Evolutionary conservation across 805 yeast species (phyloP).

Genomic region (Alloascoidea hylecoeti): DNA sequence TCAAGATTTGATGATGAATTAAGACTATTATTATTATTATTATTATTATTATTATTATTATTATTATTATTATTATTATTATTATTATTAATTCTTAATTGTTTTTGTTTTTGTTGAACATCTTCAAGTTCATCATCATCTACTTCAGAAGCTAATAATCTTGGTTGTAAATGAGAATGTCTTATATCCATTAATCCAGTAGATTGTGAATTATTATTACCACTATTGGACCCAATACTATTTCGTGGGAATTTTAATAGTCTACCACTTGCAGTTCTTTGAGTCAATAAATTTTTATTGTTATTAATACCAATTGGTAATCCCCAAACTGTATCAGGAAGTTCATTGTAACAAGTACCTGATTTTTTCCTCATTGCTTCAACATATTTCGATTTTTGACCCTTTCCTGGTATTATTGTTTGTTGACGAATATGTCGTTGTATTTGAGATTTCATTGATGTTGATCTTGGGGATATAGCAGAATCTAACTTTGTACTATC

Average conservation of each 20-base stretch:
- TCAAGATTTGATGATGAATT: not conserved
- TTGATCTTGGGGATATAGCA: too few relatives aligned
- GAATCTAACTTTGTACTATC: too few relatives aligned
- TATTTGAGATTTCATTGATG: too few relatives aligned
- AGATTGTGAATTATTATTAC: conserved; percentile 13
- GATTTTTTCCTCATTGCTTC: not conserved
- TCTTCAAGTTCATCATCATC: conserved; percentile 39
- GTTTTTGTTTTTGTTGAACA: not conserved
- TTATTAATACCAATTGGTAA: conserved; percentile 14
- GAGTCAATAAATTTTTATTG: conserved; percentile 4
- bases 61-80: conserved; percentile 3
- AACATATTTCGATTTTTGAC: not conserved
- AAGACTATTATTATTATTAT: conserved; percentile 2
- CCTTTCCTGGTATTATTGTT: not conserved
- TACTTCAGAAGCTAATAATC: conserved; percentile 62
- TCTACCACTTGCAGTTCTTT: conserved; percentile 1
- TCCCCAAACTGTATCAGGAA: conserved; percentile 11
- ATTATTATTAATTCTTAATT: not conserved
- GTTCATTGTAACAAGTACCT: not conserved
- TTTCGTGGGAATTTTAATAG: too few relatives aligned
- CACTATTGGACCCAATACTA: too few relatives aligned
- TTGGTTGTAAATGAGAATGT: conserved; percentile 29
- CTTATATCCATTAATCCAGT: conserved; percentile 20
- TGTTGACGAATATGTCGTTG: too few relatives aligned
- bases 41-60: conserved; percentile 2